Conservation (phyloP, 2,329 filamentous ascomycete species). For the Colletotrichum costaricense region DNA sequence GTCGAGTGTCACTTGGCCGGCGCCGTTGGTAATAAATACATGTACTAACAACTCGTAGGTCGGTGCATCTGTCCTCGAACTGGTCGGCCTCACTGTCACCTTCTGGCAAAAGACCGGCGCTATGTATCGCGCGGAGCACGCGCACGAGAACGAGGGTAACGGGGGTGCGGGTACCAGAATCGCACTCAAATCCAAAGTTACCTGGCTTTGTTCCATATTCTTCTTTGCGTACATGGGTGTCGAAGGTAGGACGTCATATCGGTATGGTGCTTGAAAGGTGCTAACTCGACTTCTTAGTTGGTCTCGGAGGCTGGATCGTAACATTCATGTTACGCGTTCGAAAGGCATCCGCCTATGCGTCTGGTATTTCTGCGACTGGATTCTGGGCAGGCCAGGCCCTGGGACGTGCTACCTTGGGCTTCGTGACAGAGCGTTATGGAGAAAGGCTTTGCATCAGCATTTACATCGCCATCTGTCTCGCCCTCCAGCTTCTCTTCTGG, state of each 20-base stretch:
- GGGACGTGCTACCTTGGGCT: conserved; percentile 74
- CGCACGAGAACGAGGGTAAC: conserved; percentile 38
- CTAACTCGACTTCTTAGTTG: conserved; percentile 52
- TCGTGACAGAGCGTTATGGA: conserved; percentile 75
- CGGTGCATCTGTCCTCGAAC: conserved; percentile 65
- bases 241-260: conserved; percentile 58
- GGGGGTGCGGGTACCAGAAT: conserved; percentile 48
- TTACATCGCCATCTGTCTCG: conserved; percentile 72
- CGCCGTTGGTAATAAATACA: too few relatives aligned
- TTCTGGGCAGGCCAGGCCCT: conserved; percentile 85
- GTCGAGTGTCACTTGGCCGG: conserved; percentile 36
- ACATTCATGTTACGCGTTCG: conserved; percentile 82
- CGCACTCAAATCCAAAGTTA: conserved; percentile 61
- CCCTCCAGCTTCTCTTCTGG: conserved; percentile 69
- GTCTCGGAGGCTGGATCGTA: conserved; percentile 82
- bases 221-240: conserved; percentile 79
- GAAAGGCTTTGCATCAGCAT: conserved; percentile 70
- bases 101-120: conserved; percentile 72
- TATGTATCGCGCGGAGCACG: conserved; percentile 59
- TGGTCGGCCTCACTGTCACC: conserved; percentile 58
- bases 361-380: conserved; percentile 78
- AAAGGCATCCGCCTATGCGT: conserved; percentile 71
- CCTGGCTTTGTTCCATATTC: conserved; percentile 76
- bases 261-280: too few relatives aligned
- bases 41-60: conserved; percentile 39